Conservation (phyloP, 805 yeast genomes). For the Wickerhamomyces bovis region DNA sequence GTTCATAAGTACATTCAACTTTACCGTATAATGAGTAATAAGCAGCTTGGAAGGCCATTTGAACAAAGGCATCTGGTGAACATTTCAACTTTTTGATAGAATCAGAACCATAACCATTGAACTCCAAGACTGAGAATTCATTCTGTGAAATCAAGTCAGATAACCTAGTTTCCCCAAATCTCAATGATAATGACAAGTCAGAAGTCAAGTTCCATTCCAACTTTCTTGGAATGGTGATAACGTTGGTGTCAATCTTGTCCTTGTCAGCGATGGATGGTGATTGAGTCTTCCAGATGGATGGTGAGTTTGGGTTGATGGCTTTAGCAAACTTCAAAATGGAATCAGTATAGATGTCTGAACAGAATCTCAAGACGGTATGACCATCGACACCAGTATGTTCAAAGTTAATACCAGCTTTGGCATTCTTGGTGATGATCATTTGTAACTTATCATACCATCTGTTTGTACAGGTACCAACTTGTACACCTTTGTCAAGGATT, state of each 20-base stretch:
- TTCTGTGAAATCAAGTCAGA: constrained; percentile 85
- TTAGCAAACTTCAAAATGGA: constrained; percentile 83
- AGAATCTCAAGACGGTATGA: constrained; percentile 84
- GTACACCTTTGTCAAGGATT: constrained; percentile 74
- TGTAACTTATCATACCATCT: constrained; percentile 94
- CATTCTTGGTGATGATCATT: constrained; percentile 79
- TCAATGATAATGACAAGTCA: constrained; percentile 68
- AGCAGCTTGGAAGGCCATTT: constrained; percentile 90
- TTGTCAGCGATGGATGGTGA: constrained; percentile 43
- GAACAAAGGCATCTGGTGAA: constrained; percentile 92
- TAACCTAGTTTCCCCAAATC: constrained; percentile 87
- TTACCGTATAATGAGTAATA: constrained; percentile 89
- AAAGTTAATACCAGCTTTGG: constrained; percentile 88
- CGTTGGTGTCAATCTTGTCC: constrained; percentile 37
- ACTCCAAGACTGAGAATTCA: constrained; percentile 78
- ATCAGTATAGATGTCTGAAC: constrained; percentile 87
- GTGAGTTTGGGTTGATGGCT: constrained; percentile 64
- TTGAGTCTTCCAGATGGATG: constrained; percentile 57
- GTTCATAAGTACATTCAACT: constrained; percentile 91
- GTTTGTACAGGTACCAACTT: constrained; percentile 90
- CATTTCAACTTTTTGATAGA: constrained; percentile 78
- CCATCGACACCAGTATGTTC: constrained; percentile 97
- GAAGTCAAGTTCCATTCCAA: constrained; percentile 82
- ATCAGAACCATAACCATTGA: constrained; percentile 61
- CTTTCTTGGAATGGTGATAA: constrained; percentile 72